Percentiles rank a stretch among this genome's conserved stretches.
Evolutionary conservation across 345 rosid species (phyloP).

Genomic region (Murraya paniculata): DNA sequence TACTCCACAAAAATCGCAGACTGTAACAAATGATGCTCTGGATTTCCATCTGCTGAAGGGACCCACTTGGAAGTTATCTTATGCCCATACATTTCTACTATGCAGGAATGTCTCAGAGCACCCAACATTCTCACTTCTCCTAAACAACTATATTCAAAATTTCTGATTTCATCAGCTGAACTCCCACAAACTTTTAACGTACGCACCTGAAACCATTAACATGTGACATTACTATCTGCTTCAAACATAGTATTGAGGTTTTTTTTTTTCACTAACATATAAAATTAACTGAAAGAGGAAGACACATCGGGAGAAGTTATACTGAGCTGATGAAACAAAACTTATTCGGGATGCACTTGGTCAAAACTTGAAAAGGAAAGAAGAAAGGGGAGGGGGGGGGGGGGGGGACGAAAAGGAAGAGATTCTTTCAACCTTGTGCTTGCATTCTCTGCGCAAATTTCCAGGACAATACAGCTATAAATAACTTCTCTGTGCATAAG

Average conservation of each 20-base stretch:
- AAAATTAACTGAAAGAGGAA: constrained; percentile 10
- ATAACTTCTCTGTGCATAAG: neutral
- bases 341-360: neutral
- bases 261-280: neutral
- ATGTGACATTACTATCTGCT: neutral
- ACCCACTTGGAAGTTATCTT: constrained; percentile 74
- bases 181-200: constrained; percentile 53
- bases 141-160: constrained; percentile 74
- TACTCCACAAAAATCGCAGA: constrained; percentile 86
- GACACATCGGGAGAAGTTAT: neutral
- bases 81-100: constrained; percentile 88
- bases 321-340: neutral
- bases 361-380: neutral
- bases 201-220: constrained; percentile 56
- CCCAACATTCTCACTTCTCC: constrained; percentile 91
- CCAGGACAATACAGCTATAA: neutral
- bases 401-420: neutral
- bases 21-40: constrained; percentile 47
- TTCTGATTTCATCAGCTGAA: constrained; percentile 57
- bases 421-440: neutral
- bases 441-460: neutral
- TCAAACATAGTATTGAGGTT: neutral
- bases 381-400: too few species aligned
- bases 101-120: constrained; percentile 72
- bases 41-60: constrained; percentile 52